These are phyloP conservation scores for Inosperma sp. DNA, from an alignment of 768 basidiomycete species.

Conservation along the genomic window DNA sequence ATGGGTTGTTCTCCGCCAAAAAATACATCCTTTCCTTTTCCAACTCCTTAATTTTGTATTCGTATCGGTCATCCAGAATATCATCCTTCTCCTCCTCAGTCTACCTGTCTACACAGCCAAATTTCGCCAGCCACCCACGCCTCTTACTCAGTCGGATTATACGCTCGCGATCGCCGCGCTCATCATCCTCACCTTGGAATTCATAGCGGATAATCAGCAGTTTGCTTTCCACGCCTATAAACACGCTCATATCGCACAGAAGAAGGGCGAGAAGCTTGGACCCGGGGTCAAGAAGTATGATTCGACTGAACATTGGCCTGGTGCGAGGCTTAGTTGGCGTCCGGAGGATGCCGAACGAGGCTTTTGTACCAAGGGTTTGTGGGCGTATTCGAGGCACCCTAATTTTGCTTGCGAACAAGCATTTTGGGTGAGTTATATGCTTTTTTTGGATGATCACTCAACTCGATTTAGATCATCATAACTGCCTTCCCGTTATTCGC, in stretches of 20 bases:
- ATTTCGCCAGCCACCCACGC: constrained; percentile 48
- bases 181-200: constrained; percentile 60
- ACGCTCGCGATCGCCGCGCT: constrained; percentile 57
- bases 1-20: constrained; percentile 71
- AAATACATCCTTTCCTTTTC: constrained; percentile 43
- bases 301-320: constrained; percentile 53
- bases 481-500: constrained; percentile 61
- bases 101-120: constrained; percentile 55
- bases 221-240: constrained; percentile 83
- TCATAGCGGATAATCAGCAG: constrained; percentile 89
- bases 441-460: not conserved
- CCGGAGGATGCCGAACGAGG: constrained; percentile 69
- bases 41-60: constrained; percentile 53
- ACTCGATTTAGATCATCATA: constrained; percentile 51
- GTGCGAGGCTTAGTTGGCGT: constrained; percentile 63
- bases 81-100: constrained; percentile 70
- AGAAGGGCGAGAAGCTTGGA: constrained; percentile 26
- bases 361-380: constrained; percentile 80
- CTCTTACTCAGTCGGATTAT: constrained; percentile 57
- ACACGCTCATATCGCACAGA: constrained; percentile 37
- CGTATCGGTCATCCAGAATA: constrained; percentile 75
- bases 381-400: constrained; percentile 85
- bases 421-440: constrained; percentile 62
- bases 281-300: constrained; percentile 35
- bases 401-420: constrained; percentile 89